Evolutionary conservation across 257 asterid species (phyloP), one percentile per base, ranked within the genome.

Genomic region (Ophiorrhiza pumila): DNA sequence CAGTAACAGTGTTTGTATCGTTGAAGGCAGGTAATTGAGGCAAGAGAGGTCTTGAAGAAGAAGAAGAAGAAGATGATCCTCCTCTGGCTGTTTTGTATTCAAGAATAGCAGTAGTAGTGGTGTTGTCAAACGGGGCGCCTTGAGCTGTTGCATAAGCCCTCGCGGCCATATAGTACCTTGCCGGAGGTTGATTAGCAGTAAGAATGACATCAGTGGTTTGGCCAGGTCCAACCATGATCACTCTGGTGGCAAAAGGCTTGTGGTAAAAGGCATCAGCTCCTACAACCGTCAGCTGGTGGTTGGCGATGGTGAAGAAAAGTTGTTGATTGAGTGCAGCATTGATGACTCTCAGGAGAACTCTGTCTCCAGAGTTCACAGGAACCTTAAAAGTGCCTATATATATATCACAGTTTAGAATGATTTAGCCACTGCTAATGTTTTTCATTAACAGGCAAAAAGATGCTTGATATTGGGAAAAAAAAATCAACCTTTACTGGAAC

Each of bases 151-250:
- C 84, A 22, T 83, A 81, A 2, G 88, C 84, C 41, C 84, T n/a
- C 22, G 83, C 85, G 0, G 77, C 80, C 69, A 81, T 76, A 69
- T 83, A 61, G 67, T 74, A 66, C 42, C 83, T 68, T 17, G 77
- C 74, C 17, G 69, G 11, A 39, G 71, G 75, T 56, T 83, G 80
- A 80, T 83, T 71, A 3, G 83, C 83, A 3, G 73, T 76, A 14
- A 83, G 74, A 39, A 86, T 86, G 35, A 81, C 87, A 52, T 83
- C 81, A 1, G 83, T 81, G 50, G 88, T 85, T 15, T 85, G 90
- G 42, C 90, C 88, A 3, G 90, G 88, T 15, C 85, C 76, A 41
- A 85, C 4, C 77, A 83, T 79, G 52, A 85, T 71, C n/a, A 81
- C 82, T 37, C 67, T 59, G 43, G 82, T 85, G 17, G 78, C 76